These are phyloP conservation scores for Thalia dealbata DNA, from an alignment of 176 grass and related monocot genomes.

Conservation along the genomic window DNA sequence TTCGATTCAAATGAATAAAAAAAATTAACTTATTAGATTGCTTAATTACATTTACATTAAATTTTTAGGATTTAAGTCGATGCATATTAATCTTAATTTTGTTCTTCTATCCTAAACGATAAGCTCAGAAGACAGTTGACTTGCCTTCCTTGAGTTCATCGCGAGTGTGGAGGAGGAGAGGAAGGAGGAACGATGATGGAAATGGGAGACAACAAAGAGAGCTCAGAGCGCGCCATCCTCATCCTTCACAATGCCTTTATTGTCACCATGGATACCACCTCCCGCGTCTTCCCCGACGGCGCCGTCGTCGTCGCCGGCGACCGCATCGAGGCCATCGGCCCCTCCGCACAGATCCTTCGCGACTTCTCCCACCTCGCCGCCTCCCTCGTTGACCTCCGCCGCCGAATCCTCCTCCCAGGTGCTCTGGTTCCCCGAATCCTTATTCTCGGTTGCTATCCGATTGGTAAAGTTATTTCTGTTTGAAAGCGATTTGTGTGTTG, in stretches of 20 bases:
- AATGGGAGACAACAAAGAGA: background rate
- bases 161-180: background rate
- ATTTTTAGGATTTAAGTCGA: no score
- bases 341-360: slow-evolving; percentile 34
- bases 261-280: slow-evolving; percentile 52
- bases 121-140: no score
- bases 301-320: slow-evolving; percentile 48
- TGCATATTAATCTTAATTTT: no score
- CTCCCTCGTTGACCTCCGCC: slow-evolving; percentile 37
- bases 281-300: slow-evolving; percentile 43
- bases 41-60: no score
- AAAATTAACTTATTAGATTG: no score
- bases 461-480: background rate
- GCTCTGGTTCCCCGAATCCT: background rate
- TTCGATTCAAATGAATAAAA: no score
- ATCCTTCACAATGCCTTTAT: slow-evolving; percentile 50
- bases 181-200: slow-evolving; percentile 3
- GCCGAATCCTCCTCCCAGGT: slow-evolving; percentile 73
- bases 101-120: no score
- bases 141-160: no score
- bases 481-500: background rate
- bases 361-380: slow-evolving; percentile 32
- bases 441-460: background rate
- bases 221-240: background rate
- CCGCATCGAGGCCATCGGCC: slow-evolving; percentile 46